phyloP scores from a whole-genome alignment of 2,329 filamentous ascomycete species.

The Hawksworthiomyces lignivorus region DNA sequence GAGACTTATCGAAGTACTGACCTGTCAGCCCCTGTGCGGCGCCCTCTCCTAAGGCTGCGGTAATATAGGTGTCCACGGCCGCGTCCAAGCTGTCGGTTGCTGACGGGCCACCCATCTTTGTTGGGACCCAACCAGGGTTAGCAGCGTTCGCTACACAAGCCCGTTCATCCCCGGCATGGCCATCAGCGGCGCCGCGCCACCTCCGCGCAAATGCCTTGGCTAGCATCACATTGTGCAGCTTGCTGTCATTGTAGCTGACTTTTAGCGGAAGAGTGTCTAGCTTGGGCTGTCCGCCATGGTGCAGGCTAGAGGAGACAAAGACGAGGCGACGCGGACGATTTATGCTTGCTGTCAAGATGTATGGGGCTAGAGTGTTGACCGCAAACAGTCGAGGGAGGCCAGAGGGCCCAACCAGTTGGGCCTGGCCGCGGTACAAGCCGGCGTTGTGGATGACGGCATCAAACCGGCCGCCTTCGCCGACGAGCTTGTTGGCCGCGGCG shows the following conservation, averaged over 20 bases:
- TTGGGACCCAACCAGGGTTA: conserved; percentile 47
- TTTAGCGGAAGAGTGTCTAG: conserved; percentile 26
- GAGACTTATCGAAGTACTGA: conserved; percentile 30
- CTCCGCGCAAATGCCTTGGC: conserved; percentile 44
- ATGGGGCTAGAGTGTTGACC: conserved; percentile 51
- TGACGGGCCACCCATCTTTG: conserved; percentile 42
- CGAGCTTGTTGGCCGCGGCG: conserved; percentile 33
- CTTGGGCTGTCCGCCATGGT: conserved; percentile 38
- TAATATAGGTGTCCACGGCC: conserved; percentile 38
- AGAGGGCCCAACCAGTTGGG: conserved; percentile 23
- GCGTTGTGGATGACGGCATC: conserved; percentile 54
- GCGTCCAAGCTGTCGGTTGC: conserved; percentile 40
- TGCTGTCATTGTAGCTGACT: conserved; percentile 41
- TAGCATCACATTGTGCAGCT: conserved; percentile 48
- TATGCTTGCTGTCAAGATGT: conserved; percentile 45
- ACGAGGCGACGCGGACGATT: conserved; percentile 39
- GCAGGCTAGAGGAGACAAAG: conserved; percentile 44
- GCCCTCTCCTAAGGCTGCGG: conserved; percentile 35
- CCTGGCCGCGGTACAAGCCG: conserved; percentile 36
- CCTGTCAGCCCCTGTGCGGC: conserved; percentile 24
- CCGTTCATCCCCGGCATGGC: no score
- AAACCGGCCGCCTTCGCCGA: conserved; percentile 41
- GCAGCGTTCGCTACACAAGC: conserved; percentile 33
- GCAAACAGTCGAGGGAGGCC: conserved; percentile 40
- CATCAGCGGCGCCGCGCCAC: no score